Evolutionary conservation across 805 yeast genomes (phyloP), one percentile per base, ranked within the genome.

Genomic region (Kuraishia capsulata): DNA sequence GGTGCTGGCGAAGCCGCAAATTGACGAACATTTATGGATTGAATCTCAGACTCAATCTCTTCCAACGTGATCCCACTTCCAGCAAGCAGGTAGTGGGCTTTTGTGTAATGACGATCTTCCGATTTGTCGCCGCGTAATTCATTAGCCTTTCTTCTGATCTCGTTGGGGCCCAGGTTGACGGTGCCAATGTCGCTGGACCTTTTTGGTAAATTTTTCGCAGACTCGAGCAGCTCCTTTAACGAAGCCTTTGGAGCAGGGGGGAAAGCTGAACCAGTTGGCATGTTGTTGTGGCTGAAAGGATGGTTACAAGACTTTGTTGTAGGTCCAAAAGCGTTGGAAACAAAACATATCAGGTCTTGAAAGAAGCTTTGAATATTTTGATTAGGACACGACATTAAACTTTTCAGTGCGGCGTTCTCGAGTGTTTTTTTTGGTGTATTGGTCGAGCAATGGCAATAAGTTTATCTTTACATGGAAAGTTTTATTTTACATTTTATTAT

Each of bases 61-160:
- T 86, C 95, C 37, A 90, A 80, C 31, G 85, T 78, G 38, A 88
- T 73, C 1, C 97, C 97, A 51, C 90, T 81, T 1, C 89, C 84
- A 4, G 96, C 96, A 33, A 90, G 64, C 30, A 92, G 63, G 56
- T 92, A 92, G 53, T 92, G 97, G 2, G 85, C 92, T 50, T 78
- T 80, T 2, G 87, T 80, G 50, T 62, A 70, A 4, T 65, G 67
- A 32, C 62, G 57, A 8, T 50, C 47, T 33, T 64, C 63, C 11
- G 54, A 50, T 16, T 53, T 53, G 28, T 65, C 69, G 40, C 67
- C 70, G 39, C 87, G 66, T 49, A 81, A 62, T 35, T 67, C 72
- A 39, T 65, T 66, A 0, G 90, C 79, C 43, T 81, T 74, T 48
- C 77, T 73, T 48, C 77, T 78, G 53, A 90, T 74, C 62, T 89